Evolutionary conservation across 352 stramenopile species (phyloP).

Genomic region (Phytophthora palmivora): DNA sequence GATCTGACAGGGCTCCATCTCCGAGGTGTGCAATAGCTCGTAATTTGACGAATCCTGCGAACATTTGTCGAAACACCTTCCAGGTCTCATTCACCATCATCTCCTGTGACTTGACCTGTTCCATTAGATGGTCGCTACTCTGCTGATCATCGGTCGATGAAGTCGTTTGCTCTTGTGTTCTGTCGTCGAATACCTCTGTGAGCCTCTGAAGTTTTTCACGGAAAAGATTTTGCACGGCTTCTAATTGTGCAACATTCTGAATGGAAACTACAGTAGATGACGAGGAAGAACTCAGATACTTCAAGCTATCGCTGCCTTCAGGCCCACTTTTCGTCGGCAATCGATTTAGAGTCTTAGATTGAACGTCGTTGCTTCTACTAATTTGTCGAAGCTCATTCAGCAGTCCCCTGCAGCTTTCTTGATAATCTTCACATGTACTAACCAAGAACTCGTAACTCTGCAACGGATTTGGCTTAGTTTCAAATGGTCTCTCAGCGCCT

Average conservation of each 20-base stretch:
- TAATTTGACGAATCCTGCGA: constrained; percentile 66
- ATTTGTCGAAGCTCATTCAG: constrained; percentile 66
- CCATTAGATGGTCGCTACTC: constrained; percentile 43
- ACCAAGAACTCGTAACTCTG: constrained; percentile 67
- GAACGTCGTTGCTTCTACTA: constrained; percentile 72
- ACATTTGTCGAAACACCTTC: constrained; percentile 78
- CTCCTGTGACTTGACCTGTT: constrained; percentile 47
- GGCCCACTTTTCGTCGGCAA: constrained; percentile 16
- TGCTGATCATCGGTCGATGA: constrained; percentile 3
- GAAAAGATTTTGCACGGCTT: constrained; percentile 61
- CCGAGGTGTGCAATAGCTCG: constrained; percentile 57
- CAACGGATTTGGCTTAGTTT: constrained; percentile 38
- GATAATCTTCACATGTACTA: constrained; percentile 64
- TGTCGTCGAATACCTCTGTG: constrained; percentile 38
- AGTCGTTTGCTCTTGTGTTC: neutral
- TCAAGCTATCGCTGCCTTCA: constrained; percentile 29
- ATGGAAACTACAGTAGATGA: constrained; percentile 54
- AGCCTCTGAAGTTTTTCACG: constrained; percentile 59
- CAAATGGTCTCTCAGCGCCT: constrained; percentile 42
- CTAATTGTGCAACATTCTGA: constrained; percentile 74
- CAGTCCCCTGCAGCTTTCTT: constrained; percentile 47
- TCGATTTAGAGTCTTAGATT: constrained; percentile 48
- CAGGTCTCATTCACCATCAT: constrained; percentile 70
- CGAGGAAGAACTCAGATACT: constrained; percentile 65
- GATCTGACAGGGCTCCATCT: constrained; percentile 63